Conservation (phyloP, 345 rosid species). For the Leavenworthia alabamica region DNA sequence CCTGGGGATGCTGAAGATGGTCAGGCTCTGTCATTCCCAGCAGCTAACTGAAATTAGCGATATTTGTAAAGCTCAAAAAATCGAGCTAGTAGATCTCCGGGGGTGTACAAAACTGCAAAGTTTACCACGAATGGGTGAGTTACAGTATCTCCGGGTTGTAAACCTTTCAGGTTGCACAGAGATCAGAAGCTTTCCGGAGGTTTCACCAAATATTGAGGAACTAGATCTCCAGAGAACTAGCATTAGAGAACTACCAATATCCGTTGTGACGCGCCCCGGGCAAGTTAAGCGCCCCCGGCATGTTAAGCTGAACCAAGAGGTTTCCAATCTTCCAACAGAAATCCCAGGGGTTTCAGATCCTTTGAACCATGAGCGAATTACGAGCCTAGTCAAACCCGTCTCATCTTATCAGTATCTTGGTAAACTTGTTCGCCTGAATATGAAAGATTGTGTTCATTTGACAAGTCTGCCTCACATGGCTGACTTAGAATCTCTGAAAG, state of each 20-base stretch:
- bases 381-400: too few relatives aligned
- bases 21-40: conserved; percentile 1
- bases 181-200: background rate
- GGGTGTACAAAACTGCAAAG: conserved; percentile 8
- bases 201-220: background rate
- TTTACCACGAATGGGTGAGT: background rate
- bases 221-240: conserved; percentile 10
- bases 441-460: background rate
- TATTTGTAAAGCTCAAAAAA: background rate
- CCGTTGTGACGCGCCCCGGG: too few relatives aligned
- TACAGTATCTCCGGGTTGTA: background rate
- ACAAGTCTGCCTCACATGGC: conserved; percentile 1
- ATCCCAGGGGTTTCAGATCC: too few relatives aligned
- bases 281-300: too few relatives aligned
- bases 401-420: background rate
- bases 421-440: background rate
- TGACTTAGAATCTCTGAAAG: background rate
- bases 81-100: conserved; percentile 1
- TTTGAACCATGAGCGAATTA: too few relatives aligned
- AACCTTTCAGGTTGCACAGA: background rate
- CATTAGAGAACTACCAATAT: background rate
- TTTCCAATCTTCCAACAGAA: too few relatives aligned
- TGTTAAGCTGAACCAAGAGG: too few relatives aligned
- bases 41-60: background rate
- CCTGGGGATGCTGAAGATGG: background rate